phyloP scores from a whole-genome alignment of 306 rosid species.

The Sicyos baderoa region DNA sequence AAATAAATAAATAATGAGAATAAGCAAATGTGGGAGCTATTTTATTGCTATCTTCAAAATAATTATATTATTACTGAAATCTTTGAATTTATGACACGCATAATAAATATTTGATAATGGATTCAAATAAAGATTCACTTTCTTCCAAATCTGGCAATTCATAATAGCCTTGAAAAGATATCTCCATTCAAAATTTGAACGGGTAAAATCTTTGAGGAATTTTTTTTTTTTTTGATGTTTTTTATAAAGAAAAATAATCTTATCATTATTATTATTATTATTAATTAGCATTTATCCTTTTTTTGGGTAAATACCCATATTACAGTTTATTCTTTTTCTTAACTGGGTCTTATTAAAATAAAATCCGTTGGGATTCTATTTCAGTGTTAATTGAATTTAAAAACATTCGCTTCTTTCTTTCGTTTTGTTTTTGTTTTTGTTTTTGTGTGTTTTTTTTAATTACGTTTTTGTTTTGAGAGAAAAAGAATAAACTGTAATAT shows the following conservation, averaged over 20 bases:
- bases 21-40: not conserved
- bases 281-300: not conserved
- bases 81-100: not conserved
- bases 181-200: not conserved
- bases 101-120: conserved; percentile 7
- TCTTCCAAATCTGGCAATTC: not conserved
- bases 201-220: not conserved
- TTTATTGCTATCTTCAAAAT: not conserved
- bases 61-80: not conserved
- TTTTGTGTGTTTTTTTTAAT: too few species aligned
- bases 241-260: not conserved
- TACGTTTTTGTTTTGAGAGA: not conserved
- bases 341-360: not conserved
- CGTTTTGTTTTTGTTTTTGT: too few species aligned
- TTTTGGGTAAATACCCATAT: not conserved
- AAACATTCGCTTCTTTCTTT: not conserved
- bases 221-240: not conserved
- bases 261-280: not conserved
- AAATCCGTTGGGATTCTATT: not conserved
- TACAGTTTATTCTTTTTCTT: not conserved
- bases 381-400: not conserved
- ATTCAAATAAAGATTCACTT: conserved; percentile 8
- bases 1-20: too few species aligned
- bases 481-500: not conserved
- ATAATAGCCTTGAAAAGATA: not conserved